These are phyloP conservation scores for Termitomyces eurrhizus DNA, from an alignment of 768 basidiomycete species.

Conservation along the genomic window DNA sequence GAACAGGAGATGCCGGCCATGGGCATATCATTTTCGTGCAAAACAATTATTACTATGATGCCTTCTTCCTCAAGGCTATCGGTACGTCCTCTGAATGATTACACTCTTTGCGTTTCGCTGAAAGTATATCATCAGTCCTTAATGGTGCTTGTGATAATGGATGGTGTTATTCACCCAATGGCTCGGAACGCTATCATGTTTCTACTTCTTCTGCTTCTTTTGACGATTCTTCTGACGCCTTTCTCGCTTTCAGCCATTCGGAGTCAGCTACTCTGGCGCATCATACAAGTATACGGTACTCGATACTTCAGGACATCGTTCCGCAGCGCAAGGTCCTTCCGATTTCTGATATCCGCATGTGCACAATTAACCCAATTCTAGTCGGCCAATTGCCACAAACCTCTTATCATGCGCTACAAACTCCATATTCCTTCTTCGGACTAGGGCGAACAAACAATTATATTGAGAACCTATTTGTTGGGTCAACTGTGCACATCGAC, in stretches of 20 bases:
- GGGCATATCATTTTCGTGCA: constrained; percentile 79
- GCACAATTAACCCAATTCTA: constrained; percentile 23
- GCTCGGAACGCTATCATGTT: constrained; percentile 70
- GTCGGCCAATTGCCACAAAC: constrained; percentile 94
- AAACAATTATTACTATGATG: constrained; percentile 98
- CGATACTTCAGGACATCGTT: constrained; percentile 82
- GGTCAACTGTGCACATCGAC: constrained; percentile 71
- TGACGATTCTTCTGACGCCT: not conserved
- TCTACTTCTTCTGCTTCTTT: constrained; percentile 21
- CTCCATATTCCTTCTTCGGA: constrained; percentile 95
- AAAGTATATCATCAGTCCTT: constrained; percentile 50
- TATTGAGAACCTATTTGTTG: constrained; percentile 97
- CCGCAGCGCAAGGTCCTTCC: constrained; percentile 78
- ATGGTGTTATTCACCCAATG: constrained; percentile 62
- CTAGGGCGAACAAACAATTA: constrained; percentile 98
- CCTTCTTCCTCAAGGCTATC: constrained; percentile 97
- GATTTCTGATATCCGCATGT: not conserved
- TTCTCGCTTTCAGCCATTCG: constrained; percentile 66
- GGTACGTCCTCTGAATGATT: constrained; percentile 42
- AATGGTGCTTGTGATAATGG: constrained; percentile 91
- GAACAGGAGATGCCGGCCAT: constrained; percentile 61
- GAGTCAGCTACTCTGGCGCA: constrained; percentile 91
- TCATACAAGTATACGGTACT: constrained; percentile 97
- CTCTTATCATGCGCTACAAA: constrained; percentile 83
- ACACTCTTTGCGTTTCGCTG: not conserved